Conservation (phyloP, 2,329 filamentous ascomycete species). For the Botrytis deweyae region DNA sequence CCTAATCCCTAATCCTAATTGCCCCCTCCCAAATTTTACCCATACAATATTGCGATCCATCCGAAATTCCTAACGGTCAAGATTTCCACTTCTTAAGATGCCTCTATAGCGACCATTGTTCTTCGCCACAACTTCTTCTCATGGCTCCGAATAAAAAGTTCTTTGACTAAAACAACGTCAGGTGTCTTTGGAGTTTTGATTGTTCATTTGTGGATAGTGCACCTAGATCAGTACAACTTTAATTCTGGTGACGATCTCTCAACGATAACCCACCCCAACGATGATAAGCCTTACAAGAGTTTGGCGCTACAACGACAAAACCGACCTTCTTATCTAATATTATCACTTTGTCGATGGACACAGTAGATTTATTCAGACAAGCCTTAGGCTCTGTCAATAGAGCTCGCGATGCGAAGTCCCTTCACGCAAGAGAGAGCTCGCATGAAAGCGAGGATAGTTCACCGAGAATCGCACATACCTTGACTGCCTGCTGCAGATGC, state of each 20-base stretch:
- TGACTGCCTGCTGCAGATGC: constrained; percentile 79
- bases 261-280: constrained; percentile 23
- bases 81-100: neutral
- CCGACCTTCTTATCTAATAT: neutral
- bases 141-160: neutral
- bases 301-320: constrained; percentile 23
- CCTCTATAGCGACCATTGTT: neutral
- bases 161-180: constrained; percentile 12
- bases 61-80: constrained; percentile 1
- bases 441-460: constrained; percentile 52
- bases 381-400: constrained; percentile 47
- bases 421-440: constrained; percentile 37
- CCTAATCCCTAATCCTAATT: constrained; percentile 1
- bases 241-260: constrained; percentile 15
- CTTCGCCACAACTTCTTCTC: neutral
- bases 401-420: constrained; percentile 37
- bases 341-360: constrained; percentile 51
- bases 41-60: neutral
- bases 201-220: constrained; percentile 1
- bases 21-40: neutral
- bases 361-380: constrained; percentile 58
- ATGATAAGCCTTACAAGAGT: constrained; percentile 32
- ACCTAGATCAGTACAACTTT: neutral
- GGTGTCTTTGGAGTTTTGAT: constrained; percentile 9
- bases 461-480: constrained; percentile 70